Base-by-base conservation (phyloP, 345 rosid species). In the Rhizophora apiculata region DNA sequence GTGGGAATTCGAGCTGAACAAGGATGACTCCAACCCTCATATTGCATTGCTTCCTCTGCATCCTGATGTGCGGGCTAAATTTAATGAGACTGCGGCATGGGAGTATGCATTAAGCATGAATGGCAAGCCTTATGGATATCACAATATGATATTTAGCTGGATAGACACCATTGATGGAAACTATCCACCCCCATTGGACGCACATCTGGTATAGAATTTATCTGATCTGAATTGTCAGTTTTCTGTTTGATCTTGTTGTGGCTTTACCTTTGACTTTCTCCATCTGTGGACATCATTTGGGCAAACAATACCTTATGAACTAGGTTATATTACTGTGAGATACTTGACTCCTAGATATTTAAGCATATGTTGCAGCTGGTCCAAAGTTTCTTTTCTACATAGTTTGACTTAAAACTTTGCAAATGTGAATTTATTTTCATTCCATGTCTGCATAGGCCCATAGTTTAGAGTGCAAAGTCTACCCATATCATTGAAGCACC, bases 131-230 rank as follows among this genome's bases (percentile, higher is more conserved):
- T 95, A 95, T 72, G 99, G 98, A 74, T 92, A 92, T 75, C 99
- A 95, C 72, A 95, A 95, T 87, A 65, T 95, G 98, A 88, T 95
- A 71, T 95, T 95, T 78, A 92, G 99, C 85, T 95, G 99, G 99
- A 92, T 95, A 34, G 99, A 96, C 85, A 96, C 98, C 73, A 39
- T 81, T 21, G 78, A 78, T 13, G 92, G 82, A 61, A 96, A 96
- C 78, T 96, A 88, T 82, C 99, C 99, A 63, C 93, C 99, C 3
- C 99, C 99, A 26, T 72, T 96, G 79, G 93, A 92, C 79, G 92
- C 99, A 71, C 90, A 96, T 74, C 80, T 88, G 91, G 99, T 96
- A 87, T 51, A 63, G 52, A 67, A 68, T 24, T 16, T 66, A 24
- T 69, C 71, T 60, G 53, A 21, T 64, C 46, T 63, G 22, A 60